phyloP scores from a whole-genome alignment of 768 basidiomycete genomes.

The Hygrophorus pudorinus region DNA sequence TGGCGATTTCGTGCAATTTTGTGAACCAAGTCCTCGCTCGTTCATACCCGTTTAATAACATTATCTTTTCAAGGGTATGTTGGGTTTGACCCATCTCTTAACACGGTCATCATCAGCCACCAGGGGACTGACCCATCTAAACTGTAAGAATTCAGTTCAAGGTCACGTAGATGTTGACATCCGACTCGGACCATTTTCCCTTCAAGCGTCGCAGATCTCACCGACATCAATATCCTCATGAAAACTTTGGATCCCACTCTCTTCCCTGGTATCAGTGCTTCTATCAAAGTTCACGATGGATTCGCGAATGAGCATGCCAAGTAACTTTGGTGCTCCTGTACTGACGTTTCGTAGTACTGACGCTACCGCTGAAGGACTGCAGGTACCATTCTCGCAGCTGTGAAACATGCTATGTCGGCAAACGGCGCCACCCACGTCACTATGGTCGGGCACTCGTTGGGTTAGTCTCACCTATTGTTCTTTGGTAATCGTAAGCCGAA shows the following conservation, averaged over 20 bases:
- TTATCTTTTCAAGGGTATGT: slow-evolving; percentile 13
- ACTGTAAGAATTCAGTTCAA: slow-evolving; percentile 17
- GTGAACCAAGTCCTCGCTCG: slow-evolving; percentile 15
- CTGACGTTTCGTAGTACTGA: neutral
- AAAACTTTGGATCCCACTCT: slow-evolving; percentile 24
- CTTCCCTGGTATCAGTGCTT: slow-evolving; percentile 37
- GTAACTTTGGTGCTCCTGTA: slow-evolving; percentile 14
- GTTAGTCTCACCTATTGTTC: slow-evolving; percentile 10
- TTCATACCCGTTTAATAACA: neutral
- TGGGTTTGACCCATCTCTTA: slow-evolving; percentile 22
- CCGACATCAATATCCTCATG: slow-evolving; percentile 26
- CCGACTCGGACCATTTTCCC: neutral
- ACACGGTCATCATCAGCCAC: slow-evolving; percentile 31
- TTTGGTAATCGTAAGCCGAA: neutral
- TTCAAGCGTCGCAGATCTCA: slow-evolving; percentile 25
- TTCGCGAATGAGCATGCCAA: slow-evolving; percentile 32
- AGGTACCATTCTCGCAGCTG: slow-evolving; percentile 28
- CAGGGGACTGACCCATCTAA: slow-evolving; percentile 31
- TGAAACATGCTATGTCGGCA: slow-evolving; percentile 24
- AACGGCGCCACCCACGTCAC: slow-evolving; percentile 29
- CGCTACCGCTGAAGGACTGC: slow-evolving; percentile 25
- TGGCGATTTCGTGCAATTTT: slow-evolving; percentile 27
- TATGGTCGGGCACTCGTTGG: slow-evolving; percentile 38
- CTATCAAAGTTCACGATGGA: slow-evolving; percentile 34
- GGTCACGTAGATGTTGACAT: neutral